These are phyloP conservation scores for Mucor ambiguus DNA, from an alignment of 371 early-diverging fungal genomes.

Conservation along the genomic window DNA sequence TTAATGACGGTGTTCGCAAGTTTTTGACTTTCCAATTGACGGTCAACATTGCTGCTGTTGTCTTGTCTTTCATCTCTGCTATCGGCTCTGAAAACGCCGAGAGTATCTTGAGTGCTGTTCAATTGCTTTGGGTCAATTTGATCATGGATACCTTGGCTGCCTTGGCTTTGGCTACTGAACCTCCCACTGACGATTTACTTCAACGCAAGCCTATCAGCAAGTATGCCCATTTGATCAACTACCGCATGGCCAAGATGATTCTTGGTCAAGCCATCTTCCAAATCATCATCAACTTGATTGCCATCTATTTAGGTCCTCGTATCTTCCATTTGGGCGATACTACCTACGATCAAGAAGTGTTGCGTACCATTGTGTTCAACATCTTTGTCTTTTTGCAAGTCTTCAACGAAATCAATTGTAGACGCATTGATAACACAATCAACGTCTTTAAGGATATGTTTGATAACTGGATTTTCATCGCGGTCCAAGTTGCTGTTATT, in stretches of 20 bases:
- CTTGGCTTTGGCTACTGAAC: conserved; percentile 97
- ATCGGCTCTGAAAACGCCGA: conserved; percentile 94
- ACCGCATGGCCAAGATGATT: conserved; percentile 93
- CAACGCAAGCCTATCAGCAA: conserved; percentile 79
- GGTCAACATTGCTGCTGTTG: conserved; percentile 91
- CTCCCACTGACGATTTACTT: conserved; percentile 87
- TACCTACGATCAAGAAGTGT: conserved; percentile 45
- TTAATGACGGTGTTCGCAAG: conserved; percentile 93
- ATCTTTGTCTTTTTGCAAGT: conserved; percentile 94
- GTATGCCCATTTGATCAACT: conserved; percentile 82
- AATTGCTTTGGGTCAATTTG: conserved; percentile 97
- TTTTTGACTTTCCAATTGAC: conserved; percentile 97
- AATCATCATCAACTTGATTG: conserved; percentile 62
- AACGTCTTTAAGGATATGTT: conserved; percentile 86
- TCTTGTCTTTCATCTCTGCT: conserved; percentile 87
- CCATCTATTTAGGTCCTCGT: conserved; percentile 62
- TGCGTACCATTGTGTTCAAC: conserved; percentile 92
- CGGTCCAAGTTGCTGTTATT: conserved; percentile 71
- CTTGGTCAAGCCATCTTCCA: conserved; percentile 88
- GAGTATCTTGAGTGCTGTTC: conserved; percentile 94
- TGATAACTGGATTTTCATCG: conserved; percentile 78
- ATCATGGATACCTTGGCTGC: conserved; percentile 98
- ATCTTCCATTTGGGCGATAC: conserved; percentile 64
- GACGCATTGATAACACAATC: conserved; percentile 72
- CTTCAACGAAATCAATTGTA: conserved; percentile 91